These are phyloP conservation scores for Solanum phureja DNA, from an alignment of 257 asterid genomes.

Conservation along the genomic window DNA sequence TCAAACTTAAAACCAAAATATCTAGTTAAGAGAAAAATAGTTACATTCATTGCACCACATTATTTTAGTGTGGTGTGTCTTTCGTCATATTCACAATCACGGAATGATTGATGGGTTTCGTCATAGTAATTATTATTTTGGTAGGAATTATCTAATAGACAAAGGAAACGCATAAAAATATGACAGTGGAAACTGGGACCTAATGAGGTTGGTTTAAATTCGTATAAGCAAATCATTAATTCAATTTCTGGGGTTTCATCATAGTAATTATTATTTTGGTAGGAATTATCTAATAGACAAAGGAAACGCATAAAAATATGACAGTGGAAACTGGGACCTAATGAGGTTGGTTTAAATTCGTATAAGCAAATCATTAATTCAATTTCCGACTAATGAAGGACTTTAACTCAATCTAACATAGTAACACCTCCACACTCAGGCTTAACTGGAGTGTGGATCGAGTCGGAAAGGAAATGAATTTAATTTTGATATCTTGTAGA, in stretches of 20 bases:
- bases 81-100: background rate
- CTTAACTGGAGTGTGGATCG: rapidly evolving
- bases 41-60: rapidly evolving
- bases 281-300: background rate
- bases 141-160: background rate
- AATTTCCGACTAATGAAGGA: background rate
- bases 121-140: background rate
- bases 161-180: too few species aligned
- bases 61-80: rapidly evolving
- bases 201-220: too few species aligned
- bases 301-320: too few species aligned
- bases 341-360: too few species aligned
- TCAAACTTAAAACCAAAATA: background rate
- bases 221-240: too few species aligned
- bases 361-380: too few species aligned
- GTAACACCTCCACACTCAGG: background rate
- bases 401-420: background rate
- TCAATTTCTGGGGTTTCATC: background rate
- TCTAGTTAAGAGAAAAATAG: rapidly evolving
- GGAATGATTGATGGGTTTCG: background rate
- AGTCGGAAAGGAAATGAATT: background rate
- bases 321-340: too few species aligned
- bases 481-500: background rate
- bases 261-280: background rate
- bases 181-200: too few species aligned